These are phyloP conservation scores for Calendula officinalis DNA, from an alignment of 129 eudicot species.

Conservation along the genomic window DNA sequence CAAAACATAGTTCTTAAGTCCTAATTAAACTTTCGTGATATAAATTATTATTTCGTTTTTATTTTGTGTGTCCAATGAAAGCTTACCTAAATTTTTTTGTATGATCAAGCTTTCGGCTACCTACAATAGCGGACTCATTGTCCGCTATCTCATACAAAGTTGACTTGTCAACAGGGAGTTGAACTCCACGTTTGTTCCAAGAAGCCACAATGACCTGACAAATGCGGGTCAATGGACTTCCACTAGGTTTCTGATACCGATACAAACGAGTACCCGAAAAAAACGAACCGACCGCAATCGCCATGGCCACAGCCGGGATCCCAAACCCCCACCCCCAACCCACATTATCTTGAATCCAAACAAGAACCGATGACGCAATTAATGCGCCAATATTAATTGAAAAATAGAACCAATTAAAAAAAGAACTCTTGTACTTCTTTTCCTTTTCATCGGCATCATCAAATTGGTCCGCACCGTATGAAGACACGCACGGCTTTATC, in stretches of 20 bases:
- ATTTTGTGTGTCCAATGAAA: neutral
- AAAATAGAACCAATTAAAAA: conserved; percentile 67
- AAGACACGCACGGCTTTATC: conserved; percentile 69
- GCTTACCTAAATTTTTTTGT: conserved; percentile 48
- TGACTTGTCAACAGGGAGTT: conserved; percentile 40
- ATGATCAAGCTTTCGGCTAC: conserved; percentile 69
- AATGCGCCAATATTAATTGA: conserved; percentile 72
- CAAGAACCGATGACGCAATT: conserved; percentile 61
- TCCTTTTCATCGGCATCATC: conserved; percentile 62
- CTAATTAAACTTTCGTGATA: neutral
- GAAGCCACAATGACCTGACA: conserved; percentile 61
- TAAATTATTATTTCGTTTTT: neutral
- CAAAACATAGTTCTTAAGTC: neutral
- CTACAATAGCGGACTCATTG: conserved; percentile 47
- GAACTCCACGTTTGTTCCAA: conserved; percentile 39
- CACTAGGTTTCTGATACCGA: conserved; percentile 58
- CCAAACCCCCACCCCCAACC: conserved; percentile 91
- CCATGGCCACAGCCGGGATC: conserved; percentile 78
- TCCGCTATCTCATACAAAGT: conserved; percentile 49
- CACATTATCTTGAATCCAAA: conserved; percentile 61
- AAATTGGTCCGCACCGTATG: conserved; percentile 73
- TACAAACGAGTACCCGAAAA: conserved; percentile 61
- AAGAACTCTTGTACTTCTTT: conserved; percentile 54
- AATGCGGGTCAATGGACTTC: conserved; percentile 69
- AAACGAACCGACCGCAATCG: conserved; percentile 56